Conservation (phyloP, 2,329 filamentous ascomycete species). For the Fusarium zealandicum region DNA sequence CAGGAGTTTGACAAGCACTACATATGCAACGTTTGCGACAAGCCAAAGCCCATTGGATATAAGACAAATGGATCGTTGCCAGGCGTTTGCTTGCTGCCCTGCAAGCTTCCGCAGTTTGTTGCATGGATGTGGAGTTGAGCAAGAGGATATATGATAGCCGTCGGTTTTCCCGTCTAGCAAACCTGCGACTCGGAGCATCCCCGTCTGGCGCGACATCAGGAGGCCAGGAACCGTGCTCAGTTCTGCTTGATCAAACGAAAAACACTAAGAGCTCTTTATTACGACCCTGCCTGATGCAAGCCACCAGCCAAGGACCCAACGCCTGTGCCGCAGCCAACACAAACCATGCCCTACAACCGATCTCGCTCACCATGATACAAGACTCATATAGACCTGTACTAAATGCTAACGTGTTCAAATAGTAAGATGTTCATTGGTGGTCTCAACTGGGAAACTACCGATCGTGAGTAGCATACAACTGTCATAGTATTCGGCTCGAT, state of each 20-base stretch:
- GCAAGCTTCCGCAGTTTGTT: slow-evolving; percentile 17
- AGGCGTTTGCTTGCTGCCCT: slow-evolving; percentile 7
- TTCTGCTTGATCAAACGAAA: slow-evolving; percentile 5
- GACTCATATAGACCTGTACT: slow-evolving; percentile 1
- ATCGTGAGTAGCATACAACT: slow-evolving; percentile 70
- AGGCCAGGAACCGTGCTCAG: neutral
- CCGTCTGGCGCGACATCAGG: neutral
- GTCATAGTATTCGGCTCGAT: neutral
- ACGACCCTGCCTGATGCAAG: slow-evolving; percentile 29
- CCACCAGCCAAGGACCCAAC: slow-evolving; percentile 26
- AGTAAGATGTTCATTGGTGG: slow-evolving; percentile 99
- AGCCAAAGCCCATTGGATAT: slow-evolving; percentile 6
- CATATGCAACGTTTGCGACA: slow-evolving; percentile 12
- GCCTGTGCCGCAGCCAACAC: slow-evolving; percentile 14
- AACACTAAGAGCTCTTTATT: slow-evolving; percentile 1
- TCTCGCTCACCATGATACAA: slow-evolving; percentile 11
- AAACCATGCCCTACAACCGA: slow-evolving; percentile 9
- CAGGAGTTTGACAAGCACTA: slow-evolving; percentile 20
- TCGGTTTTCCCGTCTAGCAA: slow-evolving; percentile 5
- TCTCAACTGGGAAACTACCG: slow-evolving; percentile 98
- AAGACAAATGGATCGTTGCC: slow-evolving; percentile 5
- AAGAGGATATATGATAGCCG: neutral
- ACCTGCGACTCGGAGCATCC: neutral
- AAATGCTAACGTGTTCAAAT: slow-evolving; percentile 39
- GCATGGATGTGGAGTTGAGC: slow-evolving; percentile 1